These are phyloP conservation scores for Collariella sp. DNA, from an alignment of 495 filamentous ascomycete genomes.

Conservation along the genomic window DNA sequence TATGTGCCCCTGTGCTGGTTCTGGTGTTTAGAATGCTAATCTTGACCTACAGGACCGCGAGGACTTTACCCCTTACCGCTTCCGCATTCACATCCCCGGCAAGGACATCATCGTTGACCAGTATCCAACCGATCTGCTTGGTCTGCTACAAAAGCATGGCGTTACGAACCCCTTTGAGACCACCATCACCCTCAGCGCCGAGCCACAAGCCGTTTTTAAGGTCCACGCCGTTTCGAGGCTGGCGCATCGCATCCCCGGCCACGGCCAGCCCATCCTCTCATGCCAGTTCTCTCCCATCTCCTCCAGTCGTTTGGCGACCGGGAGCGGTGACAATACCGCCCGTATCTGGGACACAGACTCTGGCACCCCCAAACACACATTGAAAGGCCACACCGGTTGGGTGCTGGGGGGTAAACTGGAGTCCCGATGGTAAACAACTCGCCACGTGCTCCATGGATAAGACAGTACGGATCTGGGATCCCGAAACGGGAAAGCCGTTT, in stretches of 20 bases:
- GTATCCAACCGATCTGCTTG: constrained; percentile 51
- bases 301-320: constrained; percentile 76
- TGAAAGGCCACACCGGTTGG: constrained; percentile 93
- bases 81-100: constrained; percentile 57
- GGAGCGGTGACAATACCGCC: constrained; percentile 85
- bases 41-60: constrained; percentile 45
- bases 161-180: constrained; percentile 43
- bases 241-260: constrained; percentile 78
- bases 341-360: constrained; percentile 95
- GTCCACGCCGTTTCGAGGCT: constrained; percentile 88
- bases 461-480: constrained; percentile 82
- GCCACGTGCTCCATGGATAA: constrained; percentile 95
- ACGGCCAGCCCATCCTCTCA: constrained; percentile 85
- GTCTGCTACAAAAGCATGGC: constrained; percentile 41
- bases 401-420: constrained; percentile 82
- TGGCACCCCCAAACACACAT: constrained; percentile 76
- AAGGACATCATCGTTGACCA: constrained; percentile 60
- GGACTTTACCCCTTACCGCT: constrained; percentile 82
- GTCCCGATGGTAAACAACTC: constrained; percentile 69
- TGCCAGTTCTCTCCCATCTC: constrained; percentile 78
- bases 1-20: constrained; percentile 32
- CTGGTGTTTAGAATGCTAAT: not conserved
- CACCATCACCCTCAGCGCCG: constrained; percentile 64
- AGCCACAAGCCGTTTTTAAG: constrained; percentile 89
- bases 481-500: constrained; percentile 66